Conservation (phyloP, 768 basidiomycete genomes). For the Solioccasus polychromus region DNA sequence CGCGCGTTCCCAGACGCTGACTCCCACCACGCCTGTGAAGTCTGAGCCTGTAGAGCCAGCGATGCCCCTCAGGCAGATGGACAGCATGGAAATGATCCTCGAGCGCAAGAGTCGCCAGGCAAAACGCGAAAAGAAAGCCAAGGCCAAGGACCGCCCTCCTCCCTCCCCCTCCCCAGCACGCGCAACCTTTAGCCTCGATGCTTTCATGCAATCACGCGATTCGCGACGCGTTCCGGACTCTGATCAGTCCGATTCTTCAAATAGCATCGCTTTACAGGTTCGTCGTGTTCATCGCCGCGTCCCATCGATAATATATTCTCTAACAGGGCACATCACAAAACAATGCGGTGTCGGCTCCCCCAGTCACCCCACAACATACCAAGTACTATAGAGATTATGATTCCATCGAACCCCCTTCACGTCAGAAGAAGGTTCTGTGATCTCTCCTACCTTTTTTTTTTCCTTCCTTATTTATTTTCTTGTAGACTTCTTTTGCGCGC, state of each 20-base stretch:
- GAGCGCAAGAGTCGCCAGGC: constrained; percentile 63
- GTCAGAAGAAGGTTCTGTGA: constrained; percentile 27
- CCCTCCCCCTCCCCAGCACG: constrained; percentile 53
- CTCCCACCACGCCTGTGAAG: constrained; percentile 61
- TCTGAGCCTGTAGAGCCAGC: constrained; percentile 52
- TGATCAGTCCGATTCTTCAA: constrained; percentile 31
- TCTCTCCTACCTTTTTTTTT: neutral
- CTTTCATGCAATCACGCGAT: constrained; percentile 58
- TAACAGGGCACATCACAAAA: constrained; percentile 29
- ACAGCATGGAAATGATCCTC: constrained; percentile 75
- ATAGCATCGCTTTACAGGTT: constrained; percentile 38
- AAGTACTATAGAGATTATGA: constrained; percentile 56
- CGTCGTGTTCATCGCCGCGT: constrained; percentile 25
- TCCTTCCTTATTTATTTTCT: constrained; percentile 1
- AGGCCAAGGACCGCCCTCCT: constrained; percentile 48
- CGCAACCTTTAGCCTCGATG: constrained; percentile 44
- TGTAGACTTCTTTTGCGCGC: constrained; percentile 29
- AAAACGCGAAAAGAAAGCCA: constrained; percentile 47
- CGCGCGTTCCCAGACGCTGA: constrained; percentile 33
- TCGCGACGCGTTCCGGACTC: constrained; percentile 37
- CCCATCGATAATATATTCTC: constrained; percentile 15
- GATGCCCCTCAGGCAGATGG: constrained; percentile 55
- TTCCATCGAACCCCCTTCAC: constrained; percentile 29
- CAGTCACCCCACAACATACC: constrained; percentile 57
- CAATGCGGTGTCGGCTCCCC: constrained; percentile 28